Evolutionary conservation across 192 early-diverging fungal species (phyloP).

Genomic region (Oehlia diaphana): DNA sequence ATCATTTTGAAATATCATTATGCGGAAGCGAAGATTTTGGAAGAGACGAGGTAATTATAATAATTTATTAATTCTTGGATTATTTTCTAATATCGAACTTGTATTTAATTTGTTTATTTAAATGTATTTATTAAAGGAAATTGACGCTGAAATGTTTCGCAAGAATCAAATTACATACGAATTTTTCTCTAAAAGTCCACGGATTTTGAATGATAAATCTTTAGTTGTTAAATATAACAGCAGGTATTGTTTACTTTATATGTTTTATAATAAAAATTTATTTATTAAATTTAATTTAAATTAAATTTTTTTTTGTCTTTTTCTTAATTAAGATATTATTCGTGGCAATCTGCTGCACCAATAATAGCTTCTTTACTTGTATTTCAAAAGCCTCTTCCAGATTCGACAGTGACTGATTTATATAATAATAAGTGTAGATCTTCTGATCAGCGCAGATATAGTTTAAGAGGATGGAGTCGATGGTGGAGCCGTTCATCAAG

Average conservation of each 20-base stretch:
- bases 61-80: conserved; percentile 5
- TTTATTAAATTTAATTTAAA: neutral
- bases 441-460: conserved; percentile 37
- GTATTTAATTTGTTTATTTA: neutral
- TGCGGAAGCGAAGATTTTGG: conserved; percentile 53
- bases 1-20: conserved; percentile 57
- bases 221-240: conserved; percentile 59
- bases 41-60: conserved; percentile 37
- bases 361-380: conserved; percentile 57
- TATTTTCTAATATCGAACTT: neutral
- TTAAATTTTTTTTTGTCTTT: neutral
- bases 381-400: conserved; percentile 57
- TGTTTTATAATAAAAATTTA: neutral
- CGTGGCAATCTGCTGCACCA: conserved; percentile 61
- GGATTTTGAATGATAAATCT: conserved; percentile 50
- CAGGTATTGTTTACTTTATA: conserved; percentile 32
- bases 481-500: conserved; percentile 41
- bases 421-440: neutral
- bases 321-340: conserved; percentile 49
- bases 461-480: conserved; percentile 40
- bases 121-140: conserved; percentile 4
- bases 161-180: conserved; percentile 57
- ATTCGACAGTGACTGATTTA: conserved; percentile 27
- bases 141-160: conserved; percentile 48
- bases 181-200: conserved; percentile 52